A percentile compares a stretch with the other conserved stretches of the same genome.
Evolutionary conservation across 106 monocot species (phyloP).

Genomic region (Chionographis japonica): DNA sequence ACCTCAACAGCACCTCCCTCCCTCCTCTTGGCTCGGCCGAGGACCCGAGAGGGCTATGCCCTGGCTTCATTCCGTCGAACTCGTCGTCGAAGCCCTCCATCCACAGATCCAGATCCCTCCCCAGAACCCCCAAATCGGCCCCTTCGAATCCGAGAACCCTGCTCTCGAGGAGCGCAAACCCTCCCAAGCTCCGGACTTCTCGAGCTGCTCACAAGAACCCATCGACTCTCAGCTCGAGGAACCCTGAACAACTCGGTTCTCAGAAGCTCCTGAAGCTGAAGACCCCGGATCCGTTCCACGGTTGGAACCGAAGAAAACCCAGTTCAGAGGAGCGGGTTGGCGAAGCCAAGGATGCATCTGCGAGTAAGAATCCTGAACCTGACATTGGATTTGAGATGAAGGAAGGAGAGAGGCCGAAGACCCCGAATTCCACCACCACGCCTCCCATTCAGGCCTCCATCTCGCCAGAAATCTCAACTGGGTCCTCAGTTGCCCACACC

Average conservation of each 20-base stretch:
- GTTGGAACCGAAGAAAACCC: not conserved
- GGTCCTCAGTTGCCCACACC: conserved; percentile 30
- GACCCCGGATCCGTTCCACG: not conserved
- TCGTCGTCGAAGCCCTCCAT: conserved; percentile 2
- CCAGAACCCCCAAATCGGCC: not conserved
- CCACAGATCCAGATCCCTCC: conserved; percentile 6
- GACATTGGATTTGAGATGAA: conserved; percentile 6
- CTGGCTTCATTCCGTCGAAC: conserved; percentile 5
- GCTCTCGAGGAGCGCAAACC: not conserved
- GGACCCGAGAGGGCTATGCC: conserved; percentile 8
- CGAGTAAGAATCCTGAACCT: conserved; percentile 1
- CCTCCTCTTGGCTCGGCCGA: not conserved
- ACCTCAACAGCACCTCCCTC: conserved; percentile 15
- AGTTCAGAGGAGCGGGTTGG: conserved; percentile 8
- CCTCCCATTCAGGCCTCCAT: conserved; percentile 84
- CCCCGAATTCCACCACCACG: conserved; percentile 45
- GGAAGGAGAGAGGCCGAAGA: conserved; percentile 28
- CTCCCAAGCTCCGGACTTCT: not conserved
- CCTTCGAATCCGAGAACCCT: not conserved
- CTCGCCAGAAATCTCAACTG: conserved; percentile 68
- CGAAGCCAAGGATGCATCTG: not conserved
- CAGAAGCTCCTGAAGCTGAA: not conserved
- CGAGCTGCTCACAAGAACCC: not conserved
- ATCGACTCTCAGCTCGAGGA: not conserved
- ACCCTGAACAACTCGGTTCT: not conserved